Conservation (phyloP, 805 yeast species). For the Scheffersomyces stipitis region DNA sequence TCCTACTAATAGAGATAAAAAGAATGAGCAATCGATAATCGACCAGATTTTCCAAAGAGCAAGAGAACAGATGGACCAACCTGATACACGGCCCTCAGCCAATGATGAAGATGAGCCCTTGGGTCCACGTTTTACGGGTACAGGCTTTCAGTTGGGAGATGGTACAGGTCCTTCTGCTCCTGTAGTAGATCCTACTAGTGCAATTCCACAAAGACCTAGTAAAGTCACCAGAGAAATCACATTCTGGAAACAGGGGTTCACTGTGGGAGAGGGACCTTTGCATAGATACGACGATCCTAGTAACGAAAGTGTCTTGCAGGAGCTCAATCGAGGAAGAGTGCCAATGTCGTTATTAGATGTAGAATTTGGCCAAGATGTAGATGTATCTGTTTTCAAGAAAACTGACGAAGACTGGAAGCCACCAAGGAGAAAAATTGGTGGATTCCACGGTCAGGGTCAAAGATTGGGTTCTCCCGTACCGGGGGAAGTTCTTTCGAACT, state of each 20-base stretch:
- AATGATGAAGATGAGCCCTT: constrained; percentile 17
- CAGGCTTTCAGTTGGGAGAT: constrained; percentile 55
- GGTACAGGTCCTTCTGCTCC: constrained; percentile 37
- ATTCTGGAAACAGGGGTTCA: constrained; percentile 96
- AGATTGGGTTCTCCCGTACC: constrained; percentile 90
- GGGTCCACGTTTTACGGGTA: constrained; percentile 42
- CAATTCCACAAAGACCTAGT: constrained; percentile 21
- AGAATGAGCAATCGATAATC: constrained; percentile 47
- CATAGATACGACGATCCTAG: constrained; percentile 89
- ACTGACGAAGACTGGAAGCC: constrained; percentile 77
- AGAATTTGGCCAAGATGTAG: constrained; percentile 88
- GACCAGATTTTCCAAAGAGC: constrained; percentile 70
- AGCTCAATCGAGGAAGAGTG: constrained; percentile 86
- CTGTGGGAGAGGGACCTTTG: constrained; percentile 87
- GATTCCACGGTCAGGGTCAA: constrained; percentile 77
- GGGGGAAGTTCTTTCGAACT: constrained; percentile 47
- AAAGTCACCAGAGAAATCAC: constrained; percentile 80
- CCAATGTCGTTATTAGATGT: constrained; percentile 83
- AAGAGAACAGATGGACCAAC: constrained; percentile 43
- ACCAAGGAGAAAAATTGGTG: constrained; percentile 62
- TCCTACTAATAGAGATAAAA: constrained; percentile 49
- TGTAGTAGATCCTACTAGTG: constrained; percentile 31
- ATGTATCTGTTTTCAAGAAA: constrained; percentile 79
- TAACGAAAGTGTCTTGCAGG: constrained; percentile 75
- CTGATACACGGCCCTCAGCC: constrained; percentile 38